Percentiles rank a stretch among this genome's conserved stretches.
phyloP scores from a whole-genome alignment of 441 rosid species.

The Gossypium schwendimanii region DNA sequence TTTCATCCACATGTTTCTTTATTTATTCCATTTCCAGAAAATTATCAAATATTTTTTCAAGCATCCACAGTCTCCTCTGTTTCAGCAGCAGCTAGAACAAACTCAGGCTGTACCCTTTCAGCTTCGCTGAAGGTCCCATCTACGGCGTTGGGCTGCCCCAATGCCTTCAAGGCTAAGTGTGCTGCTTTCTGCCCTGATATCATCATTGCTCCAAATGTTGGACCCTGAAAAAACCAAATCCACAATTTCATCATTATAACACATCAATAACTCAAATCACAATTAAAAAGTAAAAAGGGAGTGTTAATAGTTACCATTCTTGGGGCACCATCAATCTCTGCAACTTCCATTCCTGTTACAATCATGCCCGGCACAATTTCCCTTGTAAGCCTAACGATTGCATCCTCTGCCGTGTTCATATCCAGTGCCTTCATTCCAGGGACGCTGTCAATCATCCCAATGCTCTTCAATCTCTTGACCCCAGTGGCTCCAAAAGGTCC shows the following conservation, averaged over 20 bases:
- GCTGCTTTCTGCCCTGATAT: slow-evolving; percentile 69
- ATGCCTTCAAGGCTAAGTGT: slow-evolving; percentile 62
- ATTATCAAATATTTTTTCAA: slow-evolving; percentile 6
- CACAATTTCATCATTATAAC: background rate
- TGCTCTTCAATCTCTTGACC: slow-evolving; percentile 29
- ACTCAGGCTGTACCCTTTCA: slow-evolving; percentile 36
- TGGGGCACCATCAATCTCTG: slow-evolving; percentile 81
- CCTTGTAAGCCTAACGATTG: slow-evolving; percentile 67
- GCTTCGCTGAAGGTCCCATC: slow-evolving; percentile 42
- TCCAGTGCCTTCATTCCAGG: slow-evolving; percentile 90
- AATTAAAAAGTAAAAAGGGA: background rate
- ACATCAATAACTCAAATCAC: background rate
- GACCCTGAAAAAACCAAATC: slow-evolving; percentile 46
- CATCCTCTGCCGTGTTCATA: slow-evolving; percentile 83
- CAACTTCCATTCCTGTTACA: slow-evolving; percentile 91
- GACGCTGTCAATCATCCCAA: slow-evolving; percentile 59
- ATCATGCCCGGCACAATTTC: slow-evolving; percentile 89
- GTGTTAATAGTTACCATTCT: slow-evolving; percentile 46
- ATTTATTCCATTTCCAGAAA: background rate
- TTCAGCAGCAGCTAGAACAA: slow-evolving; percentile 58
- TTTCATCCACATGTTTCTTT: slow-evolving; percentile 2
- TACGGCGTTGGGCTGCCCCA: slow-evolving; percentile 57
- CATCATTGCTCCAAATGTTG: slow-evolving; percentile 46
- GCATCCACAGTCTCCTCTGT: slow-evolving; percentile 52
- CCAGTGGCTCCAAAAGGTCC: slow-evolving; percentile 77